A percentile compares a stretch with the other conserved stretches of the same genome.
Evolutionary conservation across 148 eudicot species (phyloP).

Genomic region (Selenicereus undatus): DNA sequence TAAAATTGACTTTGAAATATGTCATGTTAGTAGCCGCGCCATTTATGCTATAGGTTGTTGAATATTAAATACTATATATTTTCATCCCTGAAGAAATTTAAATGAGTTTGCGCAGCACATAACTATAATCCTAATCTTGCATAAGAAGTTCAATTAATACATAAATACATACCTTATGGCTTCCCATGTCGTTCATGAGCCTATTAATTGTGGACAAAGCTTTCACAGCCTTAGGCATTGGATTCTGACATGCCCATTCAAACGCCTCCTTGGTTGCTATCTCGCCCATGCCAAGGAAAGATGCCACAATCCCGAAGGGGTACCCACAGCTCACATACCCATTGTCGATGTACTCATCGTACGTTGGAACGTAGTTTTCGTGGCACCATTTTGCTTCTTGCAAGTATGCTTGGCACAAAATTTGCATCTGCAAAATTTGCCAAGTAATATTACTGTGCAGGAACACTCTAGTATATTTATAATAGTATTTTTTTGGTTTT

Average conservation of each 20-base stretch:
- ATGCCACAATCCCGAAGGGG: constrained; percentile 15
- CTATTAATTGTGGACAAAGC: constrained; percentile 26
- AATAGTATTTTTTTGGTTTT: too few relatives aligned
- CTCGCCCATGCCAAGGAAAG: constrained; percentile 38
- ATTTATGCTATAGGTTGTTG: too few relatives aligned
- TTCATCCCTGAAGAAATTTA: too few relatives aligned
- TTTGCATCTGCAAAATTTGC: constrained; percentile 23
- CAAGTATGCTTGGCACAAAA: constrained; percentile 23
- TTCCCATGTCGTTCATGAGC: constrained; percentile 25
- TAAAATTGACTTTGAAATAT: too few relatives aligned
- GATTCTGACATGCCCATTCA: constrained; percentile 34
- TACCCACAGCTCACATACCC: constrained; percentile 22
- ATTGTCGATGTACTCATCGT: constrained; percentile 39
- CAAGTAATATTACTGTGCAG: too few relatives aligned
- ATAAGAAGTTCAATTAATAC: too few relatives aligned
- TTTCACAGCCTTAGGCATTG: constrained; percentile 28
- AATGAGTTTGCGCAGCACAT: too few relatives aligned
- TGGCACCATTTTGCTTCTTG: constrained; percentile 36
- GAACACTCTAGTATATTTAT: too few relatives aligned
- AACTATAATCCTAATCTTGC: too few relatives aligned
- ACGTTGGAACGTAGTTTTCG: constrained; percentile 25
- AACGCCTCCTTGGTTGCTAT: constrained; percentile 29
- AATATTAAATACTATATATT: too few relatives aligned
- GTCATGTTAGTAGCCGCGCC: too few relatives aligned
- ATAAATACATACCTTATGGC: constrained; percentile 31